phyloP scores from a whole-genome alignment of 78 protist species.

The slime mould (Dictyostelium discoideum) region DNA sequence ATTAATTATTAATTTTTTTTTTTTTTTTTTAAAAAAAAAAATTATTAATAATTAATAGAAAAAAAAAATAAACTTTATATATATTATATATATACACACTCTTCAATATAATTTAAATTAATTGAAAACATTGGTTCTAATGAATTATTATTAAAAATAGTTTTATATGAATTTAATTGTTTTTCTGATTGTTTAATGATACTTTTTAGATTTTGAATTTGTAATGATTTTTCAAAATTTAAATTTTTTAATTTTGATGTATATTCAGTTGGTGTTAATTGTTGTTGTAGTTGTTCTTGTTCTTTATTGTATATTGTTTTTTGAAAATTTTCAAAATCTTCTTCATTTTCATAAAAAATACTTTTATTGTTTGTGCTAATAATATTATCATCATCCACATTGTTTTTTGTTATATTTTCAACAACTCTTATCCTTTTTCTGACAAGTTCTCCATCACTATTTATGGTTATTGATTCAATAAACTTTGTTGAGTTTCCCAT shows the following conservation, averaged over 20 bases:
- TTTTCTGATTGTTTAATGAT: not conserved
- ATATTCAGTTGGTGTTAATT: not conserved
- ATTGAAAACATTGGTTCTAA: conserved; percentile 31
- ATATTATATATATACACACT: not conserved
- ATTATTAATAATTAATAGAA: not conserved
- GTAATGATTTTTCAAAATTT: not conserved
- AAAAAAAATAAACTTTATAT: not conserved
- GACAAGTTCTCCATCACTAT: not conserved
- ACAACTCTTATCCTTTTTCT: not conserved
- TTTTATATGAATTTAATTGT: not conserved
- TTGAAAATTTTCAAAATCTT: not conserved
- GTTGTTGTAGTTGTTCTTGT: not conserved
- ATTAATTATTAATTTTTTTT: not conserved
- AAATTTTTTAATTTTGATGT: not conserved
- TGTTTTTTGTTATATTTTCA: not conserved
- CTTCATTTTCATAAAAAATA: not conserved
- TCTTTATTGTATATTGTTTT: not conserved
- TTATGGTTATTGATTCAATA: not conserved
- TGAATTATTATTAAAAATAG: not conserved
- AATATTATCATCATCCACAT: not conserved
- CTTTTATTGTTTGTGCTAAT: not conserved
- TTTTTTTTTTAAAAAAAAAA: not conserved
- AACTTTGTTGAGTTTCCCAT: not conserved
- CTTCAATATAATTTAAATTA: conserved; percentile 6
- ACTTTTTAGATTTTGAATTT: not conserved